Base-by-base conservation (phyloP, 2,329 filamentous ascomycete genomes). In the Clarireedia hainanense region DNA sequence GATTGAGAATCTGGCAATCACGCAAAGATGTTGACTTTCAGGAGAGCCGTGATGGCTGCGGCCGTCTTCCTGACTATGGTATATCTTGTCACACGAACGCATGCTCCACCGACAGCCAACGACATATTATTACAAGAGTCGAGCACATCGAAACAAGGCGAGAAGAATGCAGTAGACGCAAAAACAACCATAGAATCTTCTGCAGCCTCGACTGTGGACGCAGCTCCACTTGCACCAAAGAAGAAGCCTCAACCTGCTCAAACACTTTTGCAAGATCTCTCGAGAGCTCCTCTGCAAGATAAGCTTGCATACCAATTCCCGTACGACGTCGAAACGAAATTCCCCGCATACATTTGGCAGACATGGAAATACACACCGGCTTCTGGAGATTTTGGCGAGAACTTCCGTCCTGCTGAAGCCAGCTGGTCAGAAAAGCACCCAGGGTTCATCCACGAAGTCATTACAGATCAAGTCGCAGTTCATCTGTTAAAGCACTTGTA, bases 311-410 rank as follows among this genome's bases (percentile, higher is more conserved):
- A 95, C 75, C 88, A 95, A 65, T 97, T 94, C 72, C 90, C 91
- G 20, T 99, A 97, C 77, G 88, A 96, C 67, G 79, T 92, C 60
- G 84, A 91, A 67, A 73, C 78, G 64, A 95, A 92, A 71, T 97
- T 97, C 71, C 94, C 94, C 3, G 91, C 91, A 56, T 97, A 96
- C 76, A 95, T 99, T 68, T 99, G 94, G 94, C 94, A 99, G 77
- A 99, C 94, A 14, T 99, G 94, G 94, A 96, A 95, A 72, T 86
- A 83, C 67, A 88, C 84, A 0, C 91, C 92, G 0, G 80, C 85
- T 1, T 87, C 89, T 23, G 78, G 82, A 50, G 79, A 88, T 59
- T 99, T 99, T 69, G 73, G 73, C 10, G 82, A 86, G 60, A 74
- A 77, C 20, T 91, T 96, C 68, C 85, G 91, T 59, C 83, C 88